Percentiles rank a stretch among this genome's conserved stretches.
These are phyloP conservation scores for Solanum piurae DNA, from an alignment of 257 asterid species.

Conservation along the genomic window DNA sequence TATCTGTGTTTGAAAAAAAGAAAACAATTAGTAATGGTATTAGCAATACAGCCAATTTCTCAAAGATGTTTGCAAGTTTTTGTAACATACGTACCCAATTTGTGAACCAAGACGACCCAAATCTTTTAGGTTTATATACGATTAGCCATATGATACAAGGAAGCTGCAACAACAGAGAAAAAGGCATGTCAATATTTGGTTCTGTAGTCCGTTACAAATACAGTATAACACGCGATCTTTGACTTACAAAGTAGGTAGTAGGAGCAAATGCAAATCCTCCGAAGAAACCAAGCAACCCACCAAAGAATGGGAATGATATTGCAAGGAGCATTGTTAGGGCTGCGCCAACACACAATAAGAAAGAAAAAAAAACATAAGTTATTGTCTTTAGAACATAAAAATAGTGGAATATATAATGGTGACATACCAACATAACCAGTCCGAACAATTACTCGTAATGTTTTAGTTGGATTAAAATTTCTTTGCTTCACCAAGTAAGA, in stretches of 20 bases:
- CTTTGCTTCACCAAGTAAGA: conserved; percentile 20
- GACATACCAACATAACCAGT: conserved; percentile 32
- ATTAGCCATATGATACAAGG: conserved; percentile 54
- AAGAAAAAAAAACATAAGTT: neutral
- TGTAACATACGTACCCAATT: conserved; percentile 30
- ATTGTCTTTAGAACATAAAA: neutral
- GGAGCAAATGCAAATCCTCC: conserved; percentile 59
- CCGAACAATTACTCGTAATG: conserved; percentile 19
- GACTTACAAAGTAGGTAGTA: conserved; percentile 31
- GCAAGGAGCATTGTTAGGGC: conserved; percentile 29
- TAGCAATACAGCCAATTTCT: neutral
- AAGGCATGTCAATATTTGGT: neutral
- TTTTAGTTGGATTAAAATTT: conserved; percentile 11
- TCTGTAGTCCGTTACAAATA: neutral
- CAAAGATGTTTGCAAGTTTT: neutral
- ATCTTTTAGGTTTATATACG: conserved; percentile 31
- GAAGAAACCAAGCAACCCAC: conserved; percentile 32
- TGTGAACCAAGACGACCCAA: conserved; percentile 31
- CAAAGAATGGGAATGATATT: conserved; percentile 43
- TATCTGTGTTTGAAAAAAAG: conserved; percentile 5
- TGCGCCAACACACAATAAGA: neutral
- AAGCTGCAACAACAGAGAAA: conserved; percentile 19
- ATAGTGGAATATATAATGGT: neutral
- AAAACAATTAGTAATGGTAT: no score
- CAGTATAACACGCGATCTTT: neutral